phyloP scores from a whole-genome alignment of 2,329 filamentous ascomycete species.

The Botrytis cinerea region DNA sequence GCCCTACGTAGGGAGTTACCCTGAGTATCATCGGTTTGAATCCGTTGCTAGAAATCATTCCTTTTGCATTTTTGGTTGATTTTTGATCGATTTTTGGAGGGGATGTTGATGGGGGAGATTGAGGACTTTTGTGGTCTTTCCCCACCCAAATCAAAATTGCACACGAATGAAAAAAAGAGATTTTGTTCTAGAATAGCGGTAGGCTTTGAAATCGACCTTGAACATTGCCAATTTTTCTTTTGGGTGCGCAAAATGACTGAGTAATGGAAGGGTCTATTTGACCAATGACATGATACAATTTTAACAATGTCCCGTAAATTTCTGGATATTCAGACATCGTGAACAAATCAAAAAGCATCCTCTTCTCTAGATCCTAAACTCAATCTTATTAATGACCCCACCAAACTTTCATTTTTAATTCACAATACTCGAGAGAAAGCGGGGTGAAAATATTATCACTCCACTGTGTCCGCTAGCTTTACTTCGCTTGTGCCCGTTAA shows the following conservation, averaged over 20 bases:
- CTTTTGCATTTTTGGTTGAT: not conserved
- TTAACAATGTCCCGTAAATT: not conserved
- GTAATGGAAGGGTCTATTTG: not conserved
- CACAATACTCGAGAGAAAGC: not conserved
- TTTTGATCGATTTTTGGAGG: not conserved
- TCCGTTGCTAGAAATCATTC: not conserved
- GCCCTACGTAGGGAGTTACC: conserved; percentile 9
- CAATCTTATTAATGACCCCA: not conserved
- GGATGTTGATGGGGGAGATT: not conserved
- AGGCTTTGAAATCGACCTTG: not conserved
- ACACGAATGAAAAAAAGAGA: not conserved
- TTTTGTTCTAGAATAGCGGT: too few relatives aligned
- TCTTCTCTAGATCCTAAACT: not conserved
- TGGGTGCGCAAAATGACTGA: not conserved
- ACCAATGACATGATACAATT: not conserved
- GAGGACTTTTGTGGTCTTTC: not conserved
- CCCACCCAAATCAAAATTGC: not conserved
- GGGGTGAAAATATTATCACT: not conserved
- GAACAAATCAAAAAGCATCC: not conserved
- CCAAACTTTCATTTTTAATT: not conserved
- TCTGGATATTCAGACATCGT: not conserved
- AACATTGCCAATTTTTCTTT: not conserved
- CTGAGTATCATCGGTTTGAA: conserved; percentile 18
- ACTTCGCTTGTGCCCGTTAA: not conserved
- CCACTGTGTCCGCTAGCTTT: not conserved